A percentile compares a stretch with the other conserved stretches of the same genome.
Evolutionary conservation across 177 flowering plant species (phyloP).

Genomic region (Telopea speciosissima): DNA sequence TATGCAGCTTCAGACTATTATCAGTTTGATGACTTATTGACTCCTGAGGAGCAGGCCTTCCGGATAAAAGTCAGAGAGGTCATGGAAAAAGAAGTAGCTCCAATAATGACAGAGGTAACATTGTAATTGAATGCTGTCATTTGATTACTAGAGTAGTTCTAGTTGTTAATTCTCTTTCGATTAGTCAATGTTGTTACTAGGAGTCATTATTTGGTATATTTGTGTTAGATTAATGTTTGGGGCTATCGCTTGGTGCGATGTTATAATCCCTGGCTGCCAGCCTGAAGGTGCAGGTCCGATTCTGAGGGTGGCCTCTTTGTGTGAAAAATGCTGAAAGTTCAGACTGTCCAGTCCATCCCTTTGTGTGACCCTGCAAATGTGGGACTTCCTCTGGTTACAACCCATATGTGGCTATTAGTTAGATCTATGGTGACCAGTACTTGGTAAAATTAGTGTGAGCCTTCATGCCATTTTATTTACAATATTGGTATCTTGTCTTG

Average conservation of each 20-base stretch:
- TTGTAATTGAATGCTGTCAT: background rate
- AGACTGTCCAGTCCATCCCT: no score
- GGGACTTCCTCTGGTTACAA: no score
- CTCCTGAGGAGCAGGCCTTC: conserved; percentile 61
- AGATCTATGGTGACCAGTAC: background rate
- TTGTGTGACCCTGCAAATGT: no score
- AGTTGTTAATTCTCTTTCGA: no score
- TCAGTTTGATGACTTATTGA: conserved; percentile 74
- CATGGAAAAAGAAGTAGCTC: conserved; percentile 88
- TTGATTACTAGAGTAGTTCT: background rate
- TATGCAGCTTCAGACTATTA: conserved; percentile 81
- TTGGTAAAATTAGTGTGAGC: background rate
- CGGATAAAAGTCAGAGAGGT: conserved; percentile 52
- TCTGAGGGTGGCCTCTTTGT: no score
- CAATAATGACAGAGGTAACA: conserved; percentile 70
- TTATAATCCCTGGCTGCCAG: no score
- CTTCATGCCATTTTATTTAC: no score
- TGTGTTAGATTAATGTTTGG: no score
- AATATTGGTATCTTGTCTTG: background rate
- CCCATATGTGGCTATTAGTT: background rate
- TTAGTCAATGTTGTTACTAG: background rate
- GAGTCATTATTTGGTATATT: background rate
- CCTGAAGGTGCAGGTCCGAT: no score
- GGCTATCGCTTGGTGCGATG: no score
- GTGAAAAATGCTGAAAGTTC: no score